Evolutionary conservation across 345 rosid genomes (phyloP).

Genomic region (Odontarrhena argentea): DNA sequence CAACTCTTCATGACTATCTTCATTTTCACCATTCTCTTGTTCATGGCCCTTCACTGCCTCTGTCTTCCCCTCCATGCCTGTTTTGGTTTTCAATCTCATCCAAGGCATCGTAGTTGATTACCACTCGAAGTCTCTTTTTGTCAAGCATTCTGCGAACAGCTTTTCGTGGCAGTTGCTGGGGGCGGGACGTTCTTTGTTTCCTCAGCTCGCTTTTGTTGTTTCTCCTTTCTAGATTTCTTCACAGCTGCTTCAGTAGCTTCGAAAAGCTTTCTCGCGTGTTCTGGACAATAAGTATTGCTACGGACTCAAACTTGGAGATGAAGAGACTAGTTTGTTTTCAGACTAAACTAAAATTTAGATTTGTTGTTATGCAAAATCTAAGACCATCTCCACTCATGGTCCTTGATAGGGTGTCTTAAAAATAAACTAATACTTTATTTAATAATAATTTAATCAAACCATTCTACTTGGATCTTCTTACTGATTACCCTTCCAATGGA

Average conservation of each 20-base stretch:
- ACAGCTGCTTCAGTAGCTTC: slow-evolving; percentile 59
- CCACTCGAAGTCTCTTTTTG: slow-evolving; percentile 70
- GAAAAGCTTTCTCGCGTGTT: slow-evolving; percentile 68
- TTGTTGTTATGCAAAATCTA: no score
- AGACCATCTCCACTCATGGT: no score
- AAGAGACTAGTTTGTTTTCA: no score
- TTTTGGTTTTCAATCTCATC: slow-evolving; percentile 41
- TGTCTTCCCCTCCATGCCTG: slow-evolving; percentile 17
- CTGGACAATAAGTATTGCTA: slow-evolving; percentile 52
- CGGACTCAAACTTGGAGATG: slow-evolving; percentile 50
- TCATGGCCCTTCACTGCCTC: slow-evolving; percentile 18
- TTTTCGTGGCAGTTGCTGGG: slow-evolving; percentile 68
- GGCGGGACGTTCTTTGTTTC: slow-evolving; percentile 67
- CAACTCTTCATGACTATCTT: neutral
- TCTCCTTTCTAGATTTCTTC: slow-evolving; percentile 79
- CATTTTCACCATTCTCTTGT: slow-evolving; percentile 18
- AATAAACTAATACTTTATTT: no score
- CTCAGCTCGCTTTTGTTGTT: slow-evolving; percentile 76
- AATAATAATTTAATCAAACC: no score
- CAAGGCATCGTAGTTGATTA: slow-evolving; percentile 68
- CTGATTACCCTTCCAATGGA: no score
- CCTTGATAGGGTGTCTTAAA: no score
- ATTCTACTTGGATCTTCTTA: no score
- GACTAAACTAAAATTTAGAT: no score
- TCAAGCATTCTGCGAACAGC: slow-evolving; percentile 64